Conservation (phyloP, 345 rosid species). For the Populus alba region DNA sequence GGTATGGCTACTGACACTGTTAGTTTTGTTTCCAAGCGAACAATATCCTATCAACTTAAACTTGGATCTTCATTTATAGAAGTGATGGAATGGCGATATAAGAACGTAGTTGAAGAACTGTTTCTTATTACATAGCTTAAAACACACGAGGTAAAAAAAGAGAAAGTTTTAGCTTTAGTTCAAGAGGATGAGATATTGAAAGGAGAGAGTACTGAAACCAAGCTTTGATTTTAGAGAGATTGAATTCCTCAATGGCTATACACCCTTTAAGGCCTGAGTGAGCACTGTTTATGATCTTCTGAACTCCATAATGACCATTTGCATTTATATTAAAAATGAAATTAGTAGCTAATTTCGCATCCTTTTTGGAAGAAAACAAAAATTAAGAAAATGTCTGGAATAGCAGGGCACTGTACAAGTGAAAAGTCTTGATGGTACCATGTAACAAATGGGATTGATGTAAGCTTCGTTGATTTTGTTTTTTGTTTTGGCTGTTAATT, state of each 20-base stretch:
- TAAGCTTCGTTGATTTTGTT: background rate
- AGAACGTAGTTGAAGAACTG: background rate
- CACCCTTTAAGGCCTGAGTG: accelerated
- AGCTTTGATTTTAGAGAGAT: no score
- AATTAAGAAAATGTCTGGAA: background rate
- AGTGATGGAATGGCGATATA: no score
- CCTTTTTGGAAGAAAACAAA: no score
- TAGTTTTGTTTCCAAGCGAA: background rate
- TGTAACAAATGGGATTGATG: background rate
- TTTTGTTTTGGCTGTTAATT: no score
- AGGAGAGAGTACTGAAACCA: no score
- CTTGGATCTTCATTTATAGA: no score
- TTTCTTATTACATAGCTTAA: background rate
- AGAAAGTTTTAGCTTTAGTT: background rate
- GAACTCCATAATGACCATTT: background rate
- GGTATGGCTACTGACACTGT: background rate
- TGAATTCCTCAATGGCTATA: no score
- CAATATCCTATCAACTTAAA: background rate
- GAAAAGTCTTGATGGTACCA: no score
- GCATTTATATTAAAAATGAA: background rate
- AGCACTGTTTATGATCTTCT: background rate
- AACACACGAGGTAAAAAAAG: background rate
- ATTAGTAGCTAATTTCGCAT: no score
- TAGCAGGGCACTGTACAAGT: background rate
- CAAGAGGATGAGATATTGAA: no score